phyloP scores from a whole-genome alignment of 192 early-diverging fungal genomes.

The Coemansia sp. region DNA sequence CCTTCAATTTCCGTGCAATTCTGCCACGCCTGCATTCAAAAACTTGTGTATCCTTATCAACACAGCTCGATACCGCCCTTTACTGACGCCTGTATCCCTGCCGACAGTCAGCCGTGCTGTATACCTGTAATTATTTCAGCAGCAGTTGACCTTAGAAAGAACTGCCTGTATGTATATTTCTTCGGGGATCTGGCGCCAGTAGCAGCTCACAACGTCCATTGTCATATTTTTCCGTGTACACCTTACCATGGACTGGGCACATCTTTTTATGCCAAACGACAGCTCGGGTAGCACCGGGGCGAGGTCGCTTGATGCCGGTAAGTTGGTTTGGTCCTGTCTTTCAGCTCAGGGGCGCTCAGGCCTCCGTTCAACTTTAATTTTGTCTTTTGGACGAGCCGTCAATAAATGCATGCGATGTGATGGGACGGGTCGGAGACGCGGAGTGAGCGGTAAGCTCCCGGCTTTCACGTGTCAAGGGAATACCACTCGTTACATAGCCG shows the following conservation, averaged over 20 bases:
- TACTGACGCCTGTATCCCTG: no score
- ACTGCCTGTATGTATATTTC: no score
- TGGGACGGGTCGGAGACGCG: conserved; percentile 5
- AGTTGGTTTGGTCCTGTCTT: conserved; percentile 9
- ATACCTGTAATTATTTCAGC: no score
- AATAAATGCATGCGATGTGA: not conserved
- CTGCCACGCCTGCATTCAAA: not conserved
- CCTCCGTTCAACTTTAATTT: not conserved
- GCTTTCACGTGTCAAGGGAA: conserved; percentile 15
- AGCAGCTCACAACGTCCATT: not conserved
- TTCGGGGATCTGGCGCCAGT: no score
- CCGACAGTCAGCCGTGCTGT: no score
- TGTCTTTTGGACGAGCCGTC: not conserved
- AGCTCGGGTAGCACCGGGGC: conserved; percentile 13
- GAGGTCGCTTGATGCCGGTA: conserved; percentile 44
- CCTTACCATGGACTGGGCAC: conserved; percentile 45
- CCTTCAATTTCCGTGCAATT: not conserved
- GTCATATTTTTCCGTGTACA: not conserved
- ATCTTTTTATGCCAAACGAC: conserved; percentile 40
- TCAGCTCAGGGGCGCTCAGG: not conserved
- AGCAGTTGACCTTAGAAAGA: no score
- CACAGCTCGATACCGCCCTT: not conserved
- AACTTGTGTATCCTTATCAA: conserved; percentile 1
- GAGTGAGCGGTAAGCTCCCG: conserved; percentile 1
- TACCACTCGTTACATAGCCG: not conserved